phyloP scores from a whole-genome alignment of 768 basidiomycete species.

The Amanita muscaria region DNA sequence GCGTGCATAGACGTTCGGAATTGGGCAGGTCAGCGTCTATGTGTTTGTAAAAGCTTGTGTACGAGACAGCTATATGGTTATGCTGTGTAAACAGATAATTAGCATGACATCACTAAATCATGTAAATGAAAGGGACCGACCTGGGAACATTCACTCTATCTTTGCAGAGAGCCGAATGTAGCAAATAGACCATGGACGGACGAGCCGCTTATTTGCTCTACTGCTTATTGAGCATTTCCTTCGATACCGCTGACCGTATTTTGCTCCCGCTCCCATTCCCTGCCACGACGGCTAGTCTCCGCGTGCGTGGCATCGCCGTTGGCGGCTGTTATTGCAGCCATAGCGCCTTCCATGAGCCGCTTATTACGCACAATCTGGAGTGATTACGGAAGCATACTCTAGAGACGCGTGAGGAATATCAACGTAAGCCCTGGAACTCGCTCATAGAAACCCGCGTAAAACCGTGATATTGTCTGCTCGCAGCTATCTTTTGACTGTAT shows the following conservation, averaged over 20 bases:
- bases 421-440: too few species aligned
- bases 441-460: too few species aligned
- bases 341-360: slow-evolving; percentile 43
- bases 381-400: too few species aligned
- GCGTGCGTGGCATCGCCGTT: slow-evolving; percentile 3
- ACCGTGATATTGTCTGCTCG: too few species aligned
- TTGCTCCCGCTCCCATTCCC: slow-evolving; percentile 12
- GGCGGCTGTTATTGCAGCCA: slow-evolving; percentile 28
- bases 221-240: slow-evolving; percentile 56
- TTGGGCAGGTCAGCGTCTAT: slow-evolving; percentile 73
- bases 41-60: slow-evolving; percentile 69
- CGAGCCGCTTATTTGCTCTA: slow-evolving; percentile 57
- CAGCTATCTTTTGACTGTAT: too few species aligned
- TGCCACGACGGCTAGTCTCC: slow-evolving; percentile 9
- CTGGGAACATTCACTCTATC: too few species aligned
- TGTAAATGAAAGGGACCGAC: too few species aligned
- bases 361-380: slow-evolving; percentile 63
- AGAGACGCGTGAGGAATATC: too few species aligned
- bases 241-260: slow-evolving; percentile 21
- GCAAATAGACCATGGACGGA: too few species aligned
- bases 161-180: too few species aligned
- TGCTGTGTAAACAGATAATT: slow-evolving; percentile 29
- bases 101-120: too few species aligned
- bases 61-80: slow-evolving; percentile 70
- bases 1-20: slow-evolving; percentile 58